A percentile compares a stretch with the other conserved stretches of the same genome.
Evolutionary conservation across 768 basidiomycete species (phyloP).

Genomic region (Suillus brevipes): DNA sequence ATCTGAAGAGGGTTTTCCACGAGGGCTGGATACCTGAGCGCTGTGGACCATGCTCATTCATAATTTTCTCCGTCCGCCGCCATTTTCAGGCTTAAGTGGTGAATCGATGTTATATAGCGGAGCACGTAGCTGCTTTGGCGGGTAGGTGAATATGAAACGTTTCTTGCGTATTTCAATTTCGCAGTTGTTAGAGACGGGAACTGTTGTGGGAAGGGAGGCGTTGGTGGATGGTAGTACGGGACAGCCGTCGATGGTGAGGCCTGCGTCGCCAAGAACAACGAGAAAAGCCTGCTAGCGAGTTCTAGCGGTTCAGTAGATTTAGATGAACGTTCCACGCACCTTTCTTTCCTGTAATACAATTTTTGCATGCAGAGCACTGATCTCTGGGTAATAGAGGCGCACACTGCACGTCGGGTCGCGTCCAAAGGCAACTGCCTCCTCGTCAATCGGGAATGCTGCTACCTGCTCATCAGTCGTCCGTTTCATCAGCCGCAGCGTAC

Average conservation of each 20-base stretch:
- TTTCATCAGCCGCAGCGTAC: constrained; percentile 66
- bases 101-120: constrained; percentile 51
- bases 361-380: constrained; percentile 65
- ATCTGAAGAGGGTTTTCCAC: constrained; percentile 48
- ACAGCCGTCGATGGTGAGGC: constrained; percentile 63
- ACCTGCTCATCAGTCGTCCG: constrained; percentile 46
- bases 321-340: constrained; percentile 33
- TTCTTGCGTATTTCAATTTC: constrained; percentile 69
- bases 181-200: constrained; percentile 67
- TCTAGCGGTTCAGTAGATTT: neutral
- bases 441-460: constrained; percentile 73
- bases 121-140: constrained; percentile 68
- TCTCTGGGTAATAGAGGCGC: constrained; percentile 65
- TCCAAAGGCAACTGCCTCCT: constrained; percentile 66
- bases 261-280: constrained; percentile 56
- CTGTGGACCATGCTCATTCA: constrained; percentile 77
- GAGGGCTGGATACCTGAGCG: constrained; percentile 71
- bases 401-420: constrained; percentile 64
- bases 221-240: constrained; percentile 50
- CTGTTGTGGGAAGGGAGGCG: constrained; percentile 42
- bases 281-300: constrained; percentile 25
- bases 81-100: constrained; percentile 31
- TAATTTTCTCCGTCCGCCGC: constrained; percentile 39
- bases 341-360: constrained; percentile 63
- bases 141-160: constrained; percentile 71